Evolutionary conservation across 345 rosid genomes (phyloP).

Genomic region (Salix exigua): DNA sequence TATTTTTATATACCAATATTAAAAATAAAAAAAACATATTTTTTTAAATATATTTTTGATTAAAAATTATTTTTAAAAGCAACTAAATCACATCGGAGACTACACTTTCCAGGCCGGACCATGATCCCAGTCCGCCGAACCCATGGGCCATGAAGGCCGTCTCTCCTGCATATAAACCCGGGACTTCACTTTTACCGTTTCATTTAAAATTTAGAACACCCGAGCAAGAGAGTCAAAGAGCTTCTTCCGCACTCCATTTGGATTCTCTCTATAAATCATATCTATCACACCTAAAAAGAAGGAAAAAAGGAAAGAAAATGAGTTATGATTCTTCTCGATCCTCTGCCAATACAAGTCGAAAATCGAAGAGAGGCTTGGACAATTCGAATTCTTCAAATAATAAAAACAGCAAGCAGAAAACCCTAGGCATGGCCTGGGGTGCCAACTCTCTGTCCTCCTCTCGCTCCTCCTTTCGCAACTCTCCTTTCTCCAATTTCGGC

Average conservation of each 20-base stretch:
- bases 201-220: constrained; percentile 15
- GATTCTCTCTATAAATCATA: neutral
- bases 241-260: neutral
- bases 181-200: constrained; percentile 20
- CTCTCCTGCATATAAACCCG: neutral
- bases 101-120: too few species aligned
- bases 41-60: too few species aligned
- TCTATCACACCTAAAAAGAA: neutral
- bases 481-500: constrained; percentile 80
- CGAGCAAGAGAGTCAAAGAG: neutral
- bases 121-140: neutral
- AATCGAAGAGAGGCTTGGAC: constrained; percentile 57
- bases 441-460: constrained; percentile 66
- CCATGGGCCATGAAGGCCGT: neutral
- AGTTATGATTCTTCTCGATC: constrained; percentile 45
- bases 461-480: constrained; percentile 60
- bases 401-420: constrained; percentile 65
- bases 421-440: constrained; percentile 94
- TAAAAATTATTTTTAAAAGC: too few species aligned
- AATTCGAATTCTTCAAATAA: constrained; percentile 39
- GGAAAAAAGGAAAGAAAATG: constrained; percentile 22
- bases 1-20: too few species aligned
- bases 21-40: too few species aligned
- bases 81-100: too few species aligned
- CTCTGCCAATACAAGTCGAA: constrained; percentile 29